Percentiles rank a stretch among this genome's conserved stretches.
Evolutionary conservation across 495 filamentous ascomycete genomes (phyloP).

Genomic region (Hypoxylon rickii): DNA sequence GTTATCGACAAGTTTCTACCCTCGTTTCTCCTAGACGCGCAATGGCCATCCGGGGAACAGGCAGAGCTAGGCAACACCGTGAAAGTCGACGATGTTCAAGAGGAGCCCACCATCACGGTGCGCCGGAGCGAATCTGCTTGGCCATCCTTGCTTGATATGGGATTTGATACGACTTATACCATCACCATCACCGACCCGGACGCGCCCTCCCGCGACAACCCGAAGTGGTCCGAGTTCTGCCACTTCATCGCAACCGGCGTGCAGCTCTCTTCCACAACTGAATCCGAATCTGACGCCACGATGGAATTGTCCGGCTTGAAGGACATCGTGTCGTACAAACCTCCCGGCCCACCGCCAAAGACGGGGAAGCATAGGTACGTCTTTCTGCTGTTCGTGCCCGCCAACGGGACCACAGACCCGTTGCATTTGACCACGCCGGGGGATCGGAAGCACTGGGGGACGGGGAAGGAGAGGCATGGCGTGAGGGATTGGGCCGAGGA

Average conservation of each 20-base stretch:
- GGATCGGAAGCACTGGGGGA: slow-evolving; percentile 68
- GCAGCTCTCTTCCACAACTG: neutral
- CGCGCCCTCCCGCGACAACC: slow-evolving; percentile 66
- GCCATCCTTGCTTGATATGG: neutral
- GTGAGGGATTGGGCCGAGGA: slow-evolving; percentile 66
- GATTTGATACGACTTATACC: slow-evolving; percentile 33
- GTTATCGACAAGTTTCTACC: slow-evolving; percentile 69
- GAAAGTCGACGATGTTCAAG: slow-evolving; percentile 54
- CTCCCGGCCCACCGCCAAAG: slow-evolving; percentile 65
- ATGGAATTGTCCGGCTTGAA: slow-evolving; percentile 35
- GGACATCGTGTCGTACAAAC: slow-evolving; percentile 61
- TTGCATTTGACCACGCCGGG: slow-evolving; percentile 56
- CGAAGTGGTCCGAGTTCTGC: slow-evolving; percentile 72
- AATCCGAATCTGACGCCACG: slow-evolving; percentile 7
- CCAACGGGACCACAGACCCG: slow-evolving; percentile 43
- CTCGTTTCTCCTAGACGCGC: slow-evolving; percentile 52
- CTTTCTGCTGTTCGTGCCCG: slow-evolving; percentile 59
- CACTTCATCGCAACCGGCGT: slow-evolving; percentile 65
- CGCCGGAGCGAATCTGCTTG: neutral
- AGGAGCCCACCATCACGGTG: slow-evolving; percentile 54
- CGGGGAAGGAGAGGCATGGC: slow-evolving; percentile 57
- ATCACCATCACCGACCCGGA: slow-evolving; percentile 70
- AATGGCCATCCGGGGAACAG: slow-evolving; percentile 53
- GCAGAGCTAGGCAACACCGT: slow-evolving; percentile 66
- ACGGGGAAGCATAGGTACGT: slow-evolving; percentile 74